These are phyloP conservation scores for Lathyrus tuberosus DNA, from an alignment of 306 rosid genomes.

Conservation along the genomic window DNA sequence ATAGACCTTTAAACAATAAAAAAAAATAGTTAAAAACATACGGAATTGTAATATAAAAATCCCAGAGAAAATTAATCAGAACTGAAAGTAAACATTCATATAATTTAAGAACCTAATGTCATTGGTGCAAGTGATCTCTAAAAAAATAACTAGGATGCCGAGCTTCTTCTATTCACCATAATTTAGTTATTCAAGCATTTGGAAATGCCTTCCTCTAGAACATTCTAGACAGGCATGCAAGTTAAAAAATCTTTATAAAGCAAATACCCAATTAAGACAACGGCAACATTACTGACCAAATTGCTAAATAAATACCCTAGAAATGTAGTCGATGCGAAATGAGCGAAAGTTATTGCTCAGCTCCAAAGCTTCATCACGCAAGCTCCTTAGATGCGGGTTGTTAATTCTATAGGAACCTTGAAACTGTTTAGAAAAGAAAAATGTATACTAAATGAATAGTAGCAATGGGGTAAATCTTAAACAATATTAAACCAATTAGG, in stretches of 20 bases:
- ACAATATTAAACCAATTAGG: neutral
- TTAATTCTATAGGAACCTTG: neutral
- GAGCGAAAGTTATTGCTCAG: neutral
- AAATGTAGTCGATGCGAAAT: neutral
- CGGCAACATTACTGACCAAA: too few species aligned
- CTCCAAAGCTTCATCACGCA: neutral
- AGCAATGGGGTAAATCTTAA: neutral
- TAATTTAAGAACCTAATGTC: neutral
- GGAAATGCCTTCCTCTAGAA: neutral
- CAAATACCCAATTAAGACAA: neutral
- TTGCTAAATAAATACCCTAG: neutral
- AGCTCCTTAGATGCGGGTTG: neutral
- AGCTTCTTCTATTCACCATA: neutral
- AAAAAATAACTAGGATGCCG: neutral
- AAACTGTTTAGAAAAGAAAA: neutral
- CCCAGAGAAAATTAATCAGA: neutral
- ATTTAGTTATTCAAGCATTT: neutral
- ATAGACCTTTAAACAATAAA: conserved; percentile 59
- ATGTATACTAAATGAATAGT: neutral
- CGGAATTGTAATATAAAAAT: neutral
- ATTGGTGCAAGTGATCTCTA: neutral
- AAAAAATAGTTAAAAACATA: neutral
- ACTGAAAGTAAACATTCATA: neutral
- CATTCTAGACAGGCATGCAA: neutral
- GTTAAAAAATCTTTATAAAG: neutral